Conservation (phyloP, 1,139 yeast genomes). For the Hemisphaericaspora xylofermentans region DNA sequence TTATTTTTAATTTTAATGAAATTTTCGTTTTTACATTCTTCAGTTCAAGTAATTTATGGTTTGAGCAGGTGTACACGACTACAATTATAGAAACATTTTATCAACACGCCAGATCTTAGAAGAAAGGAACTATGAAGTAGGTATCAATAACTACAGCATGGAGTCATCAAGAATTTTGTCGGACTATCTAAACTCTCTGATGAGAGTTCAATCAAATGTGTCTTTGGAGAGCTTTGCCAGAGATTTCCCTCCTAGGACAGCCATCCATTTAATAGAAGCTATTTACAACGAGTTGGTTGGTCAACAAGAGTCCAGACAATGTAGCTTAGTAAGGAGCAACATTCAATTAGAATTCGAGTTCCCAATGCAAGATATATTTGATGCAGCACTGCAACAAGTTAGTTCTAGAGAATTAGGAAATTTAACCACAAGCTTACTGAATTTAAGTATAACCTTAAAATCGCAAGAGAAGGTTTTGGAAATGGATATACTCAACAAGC, state of each 20-base stretch:
- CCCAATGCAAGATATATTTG: constrained; percentile 19
- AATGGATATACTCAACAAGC: constrained; percentile 12
- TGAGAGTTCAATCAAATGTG: constrained; percentile 12
- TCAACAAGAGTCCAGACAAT: constrained; percentile 19
- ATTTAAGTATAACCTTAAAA: constrained; percentile 1
- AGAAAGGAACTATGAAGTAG: neutral
- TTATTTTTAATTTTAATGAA: neutral
- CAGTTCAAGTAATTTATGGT: neutral
- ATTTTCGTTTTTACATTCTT: constrained; percentile 2
- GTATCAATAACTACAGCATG: constrained; percentile 2
- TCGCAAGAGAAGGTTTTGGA: constrained; percentile 11
- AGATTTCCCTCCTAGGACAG: constrained; percentile 12
- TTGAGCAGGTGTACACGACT: constrained; percentile 2
- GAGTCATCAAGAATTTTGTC: constrained; percentile 12
- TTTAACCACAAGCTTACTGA: constrained; percentile 6
- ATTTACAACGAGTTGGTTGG: constrained; percentile 20
- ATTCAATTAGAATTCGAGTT: constrained; percentile 23
- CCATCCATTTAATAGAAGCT: constrained; percentile 5
- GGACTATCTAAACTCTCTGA: constrained; percentile 13
- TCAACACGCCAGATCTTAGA: too few species aligned
- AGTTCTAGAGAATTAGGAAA: constrained; percentile 4
- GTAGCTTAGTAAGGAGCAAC: constrained; percentile 15
- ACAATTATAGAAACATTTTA: too few species aligned
- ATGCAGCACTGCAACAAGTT: constrained; percentile 3
- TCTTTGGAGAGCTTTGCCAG: constrained; percentile 11